Base-by-base conservation (phyloP, 257 asterid genomes). In the Ligustrum vulgare region DNA sequence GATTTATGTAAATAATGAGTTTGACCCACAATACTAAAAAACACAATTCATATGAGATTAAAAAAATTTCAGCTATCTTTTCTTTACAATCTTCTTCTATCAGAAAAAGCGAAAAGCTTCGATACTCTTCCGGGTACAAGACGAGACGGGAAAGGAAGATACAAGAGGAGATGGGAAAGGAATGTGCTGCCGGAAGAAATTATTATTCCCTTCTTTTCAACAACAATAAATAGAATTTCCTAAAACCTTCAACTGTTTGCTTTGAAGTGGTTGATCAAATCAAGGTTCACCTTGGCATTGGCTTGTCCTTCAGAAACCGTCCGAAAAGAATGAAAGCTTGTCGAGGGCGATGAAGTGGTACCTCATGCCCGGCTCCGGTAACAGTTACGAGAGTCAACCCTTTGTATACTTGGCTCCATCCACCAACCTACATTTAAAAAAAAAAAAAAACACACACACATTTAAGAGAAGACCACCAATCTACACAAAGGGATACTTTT, bases 341-440 rank as follows among this genome's bases (percentile, higher is more conserved):
- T 23, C 97, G 93, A n/a, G 99, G 99, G 72, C 95, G 90, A 88
- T 93, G 97, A 36, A 91, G 89, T 6, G 99, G 99, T 75, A 95
- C 99, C 84, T 93, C 99, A 5, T 95, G 99, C 67, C 99, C 99
- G 5, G 98, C 99, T 78, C 99, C 99, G 2, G 83, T 87, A 39
- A 95, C 86, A 0, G 96, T 93, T 78, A 95, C 98, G 9, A 93
- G 83, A 13, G 91, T 95, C 85, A 95, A 77, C 47, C 99, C 99
- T 79, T 95, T 32, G 81, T 93, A 95, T 32, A 90, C 78, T 86
- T 95, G 98, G 86, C 98, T 93, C 99, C 99, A 95, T 73, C 99
- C 99, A 65, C 98, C 99, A 81, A 93, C 98, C 99, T 95, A 71
- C 31, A 35, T 73, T 56, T 9, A 66, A 31, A 33, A 67, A 69